Evolutionary conservation across 768 basidiomycete species (phyloP).

Genomic region (Psilocybe tampanensis): DNA sequence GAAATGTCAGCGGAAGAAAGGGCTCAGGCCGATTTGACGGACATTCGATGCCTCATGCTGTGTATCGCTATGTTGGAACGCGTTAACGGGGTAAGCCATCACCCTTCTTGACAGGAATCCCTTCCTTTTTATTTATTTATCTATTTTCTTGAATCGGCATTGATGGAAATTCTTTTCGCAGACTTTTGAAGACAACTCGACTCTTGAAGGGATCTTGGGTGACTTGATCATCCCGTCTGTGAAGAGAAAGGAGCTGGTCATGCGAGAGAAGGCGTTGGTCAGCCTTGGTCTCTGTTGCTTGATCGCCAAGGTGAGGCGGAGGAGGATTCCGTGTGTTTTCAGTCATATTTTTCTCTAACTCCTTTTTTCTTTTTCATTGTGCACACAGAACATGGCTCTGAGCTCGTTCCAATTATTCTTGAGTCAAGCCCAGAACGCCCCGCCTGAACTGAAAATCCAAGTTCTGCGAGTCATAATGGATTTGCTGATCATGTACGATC

Average conservation of each 20-base stretch:
- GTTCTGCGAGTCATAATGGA: slow-evolving; percentile 90
- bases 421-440: slow-evolving; percentile 75
- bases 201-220: slow-evolving; percentile 75
- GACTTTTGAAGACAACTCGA: slow-evolving; percentile 78
- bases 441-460: slow-evolving; percentile 74
- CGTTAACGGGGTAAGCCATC: slow-evolving; percentile 77
- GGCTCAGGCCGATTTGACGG: slow-evolving; percentile 65
- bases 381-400: slow-evolving; percentile 56
- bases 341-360: background rate
- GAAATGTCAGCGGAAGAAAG: slow-evolving; percentile 69
- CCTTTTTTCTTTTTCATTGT: background rate
- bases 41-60: slow-evolving; percentile 80
- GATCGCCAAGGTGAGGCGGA: slow-evolving; percentile 63
- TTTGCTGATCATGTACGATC: slow-evolving; percentile 86
- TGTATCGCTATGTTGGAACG: slow-evolving; percentile 90
- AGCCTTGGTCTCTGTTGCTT: slow-evolving; percentile 84
- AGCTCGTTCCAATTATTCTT: slow-evolving; percentile 79
- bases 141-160: slow-evolving; percentile 6
- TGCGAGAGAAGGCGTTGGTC: slow-evolving; percentile 81
- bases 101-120: too few relatives aligned
- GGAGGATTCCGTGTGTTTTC: background rate
- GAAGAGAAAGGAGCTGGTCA: slow-evolving; percentile 79
- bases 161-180: slow-evolving; percentile 52
- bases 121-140: slow-evolving; percentile 21
- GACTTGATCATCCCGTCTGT: slow-evolving; percentile 93